Evolutionary conservation across 345 rosid species (phyloP), one percentile per base, ranked within the genome.

Genomic region (Arabidopsis thaliana): DNA sequence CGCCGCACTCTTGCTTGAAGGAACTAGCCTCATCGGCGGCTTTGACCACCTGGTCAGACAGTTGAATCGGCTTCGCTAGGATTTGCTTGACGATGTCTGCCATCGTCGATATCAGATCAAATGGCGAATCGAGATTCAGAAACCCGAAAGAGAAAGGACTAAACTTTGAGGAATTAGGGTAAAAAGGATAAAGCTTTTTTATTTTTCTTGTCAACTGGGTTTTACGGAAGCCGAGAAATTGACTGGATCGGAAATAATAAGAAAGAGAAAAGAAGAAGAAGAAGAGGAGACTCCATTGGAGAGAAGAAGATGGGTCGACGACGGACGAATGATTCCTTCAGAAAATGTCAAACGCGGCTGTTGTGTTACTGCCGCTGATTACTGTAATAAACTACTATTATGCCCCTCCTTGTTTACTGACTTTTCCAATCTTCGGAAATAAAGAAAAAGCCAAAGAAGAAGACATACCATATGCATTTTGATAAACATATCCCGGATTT

Each of bases 71-170:
- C 66, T 78, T 89, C 2, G 87, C 82, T 79, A 91, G 59, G 75
- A 86, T 83, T 79, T 87, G 89, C 84, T 89, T 89, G 72, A 87
- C 95, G 56, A 77, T 78, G 78, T 91, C 97, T 78, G 90, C 93
- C 97, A 89, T 89, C 30, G 70, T 0, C 57, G 32, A 67, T 55
- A 75, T 76, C 51, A 53, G 75, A 69, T 59, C 25, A 10, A 10
- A 34, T 7, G 67, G 50, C 72, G 6, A 49, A 40, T 24, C 24
- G 24, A 46, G 59, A 46, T 53, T 51, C 6, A 41, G 2, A 44
- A 16, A 37, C 0, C 12, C 36, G 36, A 45, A 13, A 28, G 1
- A 40, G 1, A n/a, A 13, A 44, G 41, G 38, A 24, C 2, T 13
- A 24, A 48, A 46, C 8, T 48, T 66, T 7, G 0, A 32, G 36